A percentile compares a stretch with the other conserved stretches of the same genome.
Conservation (phyloP, 331 rosid species). For the Malus hybrid region DNA sequence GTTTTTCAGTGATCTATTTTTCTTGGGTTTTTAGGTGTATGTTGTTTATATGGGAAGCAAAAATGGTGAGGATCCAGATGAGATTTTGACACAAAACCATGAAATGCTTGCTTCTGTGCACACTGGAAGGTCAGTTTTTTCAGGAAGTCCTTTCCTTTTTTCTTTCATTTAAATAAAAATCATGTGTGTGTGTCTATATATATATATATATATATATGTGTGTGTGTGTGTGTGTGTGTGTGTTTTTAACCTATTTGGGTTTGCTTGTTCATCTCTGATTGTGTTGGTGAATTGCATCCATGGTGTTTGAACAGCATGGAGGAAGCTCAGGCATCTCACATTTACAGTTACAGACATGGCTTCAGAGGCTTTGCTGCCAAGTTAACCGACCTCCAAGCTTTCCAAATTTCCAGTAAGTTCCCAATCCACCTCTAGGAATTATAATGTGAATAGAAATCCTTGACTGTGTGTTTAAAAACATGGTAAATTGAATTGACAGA, state of each 20-base stretch:
- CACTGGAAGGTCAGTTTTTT: constrained; percentile 40
- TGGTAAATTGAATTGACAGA: constrained; percentile 40
- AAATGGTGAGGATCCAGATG: constrained; percentile 47
- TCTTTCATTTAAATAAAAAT: neutral
- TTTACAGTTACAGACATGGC: constrained; percentile 67
- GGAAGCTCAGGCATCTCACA: constrained; percentile 51
- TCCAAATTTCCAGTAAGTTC: constrained; percentile 51
- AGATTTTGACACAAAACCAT: constrained; percentile 50
- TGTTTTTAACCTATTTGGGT: neutral
- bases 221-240: neutral
- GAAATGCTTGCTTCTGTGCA: constrained; percentile 67
- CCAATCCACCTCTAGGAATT: neutral
- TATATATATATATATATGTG: no score
- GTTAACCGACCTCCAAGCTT: constrained; percentile 53
- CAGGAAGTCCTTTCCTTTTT: neutral
- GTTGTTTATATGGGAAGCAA: constrained; percentile 85
- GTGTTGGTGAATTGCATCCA: neutral
- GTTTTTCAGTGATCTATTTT: neutral
- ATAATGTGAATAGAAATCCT: neutral
- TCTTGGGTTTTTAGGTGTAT: constrained; percentile 47
- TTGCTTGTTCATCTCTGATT: neutral
- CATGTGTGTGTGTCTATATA: neutral
- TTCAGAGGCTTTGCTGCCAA: constrained; percentile 81
- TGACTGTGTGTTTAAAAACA: neutral
- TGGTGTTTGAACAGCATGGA: constrained; percentile 42